Base-by-base conservation (phyloP, 768 basidiomycete genomes). In the Nevesoporus exiguus region DNA sequence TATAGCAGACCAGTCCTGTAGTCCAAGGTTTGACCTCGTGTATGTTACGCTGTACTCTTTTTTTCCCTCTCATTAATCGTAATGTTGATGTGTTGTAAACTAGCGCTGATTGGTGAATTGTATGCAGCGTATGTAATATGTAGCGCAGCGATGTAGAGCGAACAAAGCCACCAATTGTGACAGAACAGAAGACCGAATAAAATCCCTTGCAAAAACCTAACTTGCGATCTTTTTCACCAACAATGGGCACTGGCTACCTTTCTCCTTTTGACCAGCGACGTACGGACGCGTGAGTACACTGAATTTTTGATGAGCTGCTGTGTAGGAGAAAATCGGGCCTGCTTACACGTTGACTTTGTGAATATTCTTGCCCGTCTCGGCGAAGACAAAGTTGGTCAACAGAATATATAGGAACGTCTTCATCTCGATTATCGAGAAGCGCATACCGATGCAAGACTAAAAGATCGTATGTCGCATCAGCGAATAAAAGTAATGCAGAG, bases 401-500 rank as follows among this genome's bases (percentile, higher is more conserved):
- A 93, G 75, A 47, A 84, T 77, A 61, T 82, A 90, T 9, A 90
- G 63, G 65, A 93, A 85, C 0, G 80, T 77, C 72, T 93, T 93
- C 59, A 90, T 84, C 73, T 93, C 90, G 50, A 92, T 88, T 66
- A 91, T 72, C 6, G 90, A 88, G 67, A 93, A 90, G 22, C 85
- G 82, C 73, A 88, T 77, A 3, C 90, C 90, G 46, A 91, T 87
- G 64, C 91, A 93, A 1, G 88, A 86, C 90, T 93, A 48, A 55
- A 34, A 5, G 17, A n/a, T 19, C 1, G 7, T 15, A 5, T 15
- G 46, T 63, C 51, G 49, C 17, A 4, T 45, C 51, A 6, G 33
- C 10, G 17, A 21, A 31, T 19, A n/a, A 27, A 22, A 27, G 13
- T 8, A 13, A 21, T 3, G 24, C 34, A 29, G 14, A 45, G 7